A percentile compares a stretch with the other conserved stretches of the same genome.
These are phyloP conservation scores for Leucoagaricus sp. DNA, from an alignment of 1,284 basidiomycete species.

Conservation along the genomic window DNA sequence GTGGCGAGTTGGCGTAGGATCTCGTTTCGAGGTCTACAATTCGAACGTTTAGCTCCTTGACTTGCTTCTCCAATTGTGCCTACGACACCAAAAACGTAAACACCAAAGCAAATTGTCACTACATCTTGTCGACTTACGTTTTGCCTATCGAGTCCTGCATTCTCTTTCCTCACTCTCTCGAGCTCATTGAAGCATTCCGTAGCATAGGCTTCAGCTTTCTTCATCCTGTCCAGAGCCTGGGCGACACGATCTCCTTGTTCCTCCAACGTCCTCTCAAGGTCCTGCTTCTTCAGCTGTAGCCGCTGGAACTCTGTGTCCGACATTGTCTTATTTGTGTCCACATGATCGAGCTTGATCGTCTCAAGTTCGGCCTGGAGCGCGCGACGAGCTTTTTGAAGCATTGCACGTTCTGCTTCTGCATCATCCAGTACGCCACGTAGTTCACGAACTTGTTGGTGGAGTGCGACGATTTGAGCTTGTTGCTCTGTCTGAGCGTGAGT, in stretches of 20 bases:
- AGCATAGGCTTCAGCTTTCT: slow-evolving; percentile 76
- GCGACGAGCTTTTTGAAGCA: slow-evolving; percentile 82
- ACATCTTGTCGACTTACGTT: slow-evolving; percentile 66
- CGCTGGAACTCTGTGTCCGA: slow-evolving; percentile 76
- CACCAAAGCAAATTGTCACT: neutral
- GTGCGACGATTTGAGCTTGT: slow-evolving; percentile 78
- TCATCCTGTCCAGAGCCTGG: slow-evolving; percentile 76
- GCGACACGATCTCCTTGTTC: slow-evolving; percentile 75
- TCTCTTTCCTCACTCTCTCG: slow-evolving; percentile 73
- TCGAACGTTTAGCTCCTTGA: slow-evolving; percentile 79
- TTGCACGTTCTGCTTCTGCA: slow-evolving; percentile 76
- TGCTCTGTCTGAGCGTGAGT: slow-evolving; percentile 74
- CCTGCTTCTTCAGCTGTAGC: slow-evolving; percentile 77
- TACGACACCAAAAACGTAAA: slow-evolving; percentile 29
- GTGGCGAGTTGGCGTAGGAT: slow-evolving; percentile 67
- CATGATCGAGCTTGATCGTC: slow-evolving; percentile 74
- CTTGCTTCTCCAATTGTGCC: slow-evolving; percentile 81
- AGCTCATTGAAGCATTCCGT: slow-evolving; percentile 77
- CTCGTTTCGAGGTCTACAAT: slow-evolving; percentile 82
- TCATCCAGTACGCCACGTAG: slow-evolving; percentile 80
- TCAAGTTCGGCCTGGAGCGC: slow-evolving; percentile 80
- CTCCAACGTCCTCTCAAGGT: slow-evolving; percentile 76
- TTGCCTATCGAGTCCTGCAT: slow-evolving; percentile 73
- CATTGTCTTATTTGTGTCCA: slow-evolving; percentile 69
- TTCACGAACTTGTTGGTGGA: slow-evolving; percentile 85